phyloP scores from a whole-genome alignment of 805 yeast species.

The Lipomyces starkeyi region DNA sequence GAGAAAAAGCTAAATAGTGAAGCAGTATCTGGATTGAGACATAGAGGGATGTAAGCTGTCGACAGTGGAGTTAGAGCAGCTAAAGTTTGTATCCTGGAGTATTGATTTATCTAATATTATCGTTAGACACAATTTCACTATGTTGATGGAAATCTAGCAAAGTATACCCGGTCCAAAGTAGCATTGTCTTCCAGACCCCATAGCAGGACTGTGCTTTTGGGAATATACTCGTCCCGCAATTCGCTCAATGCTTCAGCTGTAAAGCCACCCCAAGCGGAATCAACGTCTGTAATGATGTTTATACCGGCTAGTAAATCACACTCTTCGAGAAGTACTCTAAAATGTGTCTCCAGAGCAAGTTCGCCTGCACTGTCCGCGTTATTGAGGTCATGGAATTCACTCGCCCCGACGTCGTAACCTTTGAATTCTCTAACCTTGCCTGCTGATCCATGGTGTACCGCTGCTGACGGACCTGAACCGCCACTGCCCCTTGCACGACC shows the following conservation, averaged over 20 bases:
- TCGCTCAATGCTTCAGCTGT: conserved; percentile 57
- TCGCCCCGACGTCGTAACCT: conserved; percentile 58
- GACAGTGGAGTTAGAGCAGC: conserved; percentile 23
- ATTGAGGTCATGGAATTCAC: conserved; percentile 57
- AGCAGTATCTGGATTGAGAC: conserved; percentile 12
- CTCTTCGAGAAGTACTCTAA: conserved; percentile 70
- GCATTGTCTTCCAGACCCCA: conserved; percentile 53
- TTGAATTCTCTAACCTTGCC: conserved; percentile 37
- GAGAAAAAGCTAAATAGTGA: background rate
- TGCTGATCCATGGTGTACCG: background rate
- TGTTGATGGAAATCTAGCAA: background rate
- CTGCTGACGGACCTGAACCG: conserved; percentile 1
- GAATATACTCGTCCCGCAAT: conserved; percentile 71
- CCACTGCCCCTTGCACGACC: conserved; percentile 46
- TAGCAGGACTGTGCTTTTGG: conserved; percentile 53
- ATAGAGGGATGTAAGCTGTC: conserved; percentile 37
- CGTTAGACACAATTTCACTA: background rate
- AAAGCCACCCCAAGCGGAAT: conserved; percentile 86
- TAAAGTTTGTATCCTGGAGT: conserved; percentile 26
- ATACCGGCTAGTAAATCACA: conserved; percentile 79
- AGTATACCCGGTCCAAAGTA: conserved; percentile 10
- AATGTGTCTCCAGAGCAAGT: conserved; percentile 62
- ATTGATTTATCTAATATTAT: conserved; percentile 7
- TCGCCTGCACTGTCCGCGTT: conserved; percentile 44
- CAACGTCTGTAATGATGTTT: conserved; percentile 70